Evolutionary conservation across 1,139 yeast species (phyloP).

Genomic region (Nadsonia starkeyi-henricii): DNA sequence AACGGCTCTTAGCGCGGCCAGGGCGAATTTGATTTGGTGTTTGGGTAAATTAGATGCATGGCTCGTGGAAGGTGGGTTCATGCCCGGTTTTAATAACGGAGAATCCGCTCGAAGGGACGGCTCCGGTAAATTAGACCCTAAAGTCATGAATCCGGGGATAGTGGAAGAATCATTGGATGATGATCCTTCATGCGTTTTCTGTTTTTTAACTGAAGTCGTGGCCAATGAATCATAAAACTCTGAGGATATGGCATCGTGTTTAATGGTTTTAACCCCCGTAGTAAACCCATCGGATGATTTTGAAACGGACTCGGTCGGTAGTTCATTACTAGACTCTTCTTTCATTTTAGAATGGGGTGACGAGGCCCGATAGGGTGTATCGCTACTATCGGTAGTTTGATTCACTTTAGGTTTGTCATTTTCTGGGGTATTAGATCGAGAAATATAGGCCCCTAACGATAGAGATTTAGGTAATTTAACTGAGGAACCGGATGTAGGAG

Average conservation of each 20-base stretch:
- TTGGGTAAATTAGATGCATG: slow-evolving; percentile 51
- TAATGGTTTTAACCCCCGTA: background rate
- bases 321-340: too few species aligned
- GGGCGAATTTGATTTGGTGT: slow-evolving; percentile 60
- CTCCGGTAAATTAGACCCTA: background rate
- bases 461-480: too few species aligned
- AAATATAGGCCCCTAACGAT: too few species aligned
- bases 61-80: slow-evolving; percentile 2
- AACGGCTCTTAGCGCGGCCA: slow-evolving; percentile 41
- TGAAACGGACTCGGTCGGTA: too few species aligned
- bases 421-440: too few species aligned
- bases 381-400: too few species aligned
- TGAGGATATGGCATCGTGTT: background rate
- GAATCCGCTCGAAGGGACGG: background rate
- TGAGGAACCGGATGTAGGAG: too few species aligned
- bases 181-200: background rate
- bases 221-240: background rate
- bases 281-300: too few species aligned
- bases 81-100: background rate
- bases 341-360: too few species aligned
- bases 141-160: background rate
- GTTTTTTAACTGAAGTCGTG: background rate
- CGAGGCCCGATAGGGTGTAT: too few species aligned
- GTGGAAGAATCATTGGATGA: background rate
- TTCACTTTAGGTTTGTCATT: too few species aligned